A percentile compares a stretch with the other conserved stretches of the same genome.
phyloP scores from a whole-genome alignment of 2,329 filamentous ascomycete genomes.

The Coniosporium uncinatum region DNA sequence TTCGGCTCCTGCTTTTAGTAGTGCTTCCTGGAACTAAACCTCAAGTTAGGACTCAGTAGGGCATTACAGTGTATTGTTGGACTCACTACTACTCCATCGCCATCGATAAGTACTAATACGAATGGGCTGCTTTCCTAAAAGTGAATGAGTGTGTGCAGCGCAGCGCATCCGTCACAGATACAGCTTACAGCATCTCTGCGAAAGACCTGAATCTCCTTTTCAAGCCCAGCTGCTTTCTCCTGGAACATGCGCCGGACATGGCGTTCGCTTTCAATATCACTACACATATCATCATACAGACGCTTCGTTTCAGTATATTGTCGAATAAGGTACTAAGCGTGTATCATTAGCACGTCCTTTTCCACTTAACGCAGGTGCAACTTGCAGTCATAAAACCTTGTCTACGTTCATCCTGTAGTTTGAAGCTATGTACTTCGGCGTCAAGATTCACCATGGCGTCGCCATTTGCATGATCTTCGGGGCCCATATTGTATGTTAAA shows the following conservation, averaged over 20 bases:
- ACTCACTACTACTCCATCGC: constrained; percentile 39
- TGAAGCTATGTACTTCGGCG: constrained; percentile 1
- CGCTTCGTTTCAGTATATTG: constrained; percentile 17
- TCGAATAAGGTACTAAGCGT: constrained; percentile 20
- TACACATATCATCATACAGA: constrained; percentile 18
- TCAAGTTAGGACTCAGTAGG: constrained; percentile 2
- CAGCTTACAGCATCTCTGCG: constrained; percentile 18
- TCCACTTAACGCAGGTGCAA: not conserved
- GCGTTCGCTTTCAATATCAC: constrained; percentile 22
- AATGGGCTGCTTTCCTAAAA: constrained; percentile 30
- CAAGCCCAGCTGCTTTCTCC: constrained; percentile 13
- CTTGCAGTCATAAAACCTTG: not conserved
- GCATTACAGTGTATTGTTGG: not conserved
- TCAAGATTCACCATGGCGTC: constrained; percentile 1
- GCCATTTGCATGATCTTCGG: too few relatives aligned
- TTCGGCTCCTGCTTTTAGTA: constrained; percentile 31
- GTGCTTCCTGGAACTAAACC: constrained; percentile 34
- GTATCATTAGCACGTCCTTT: not conserved
- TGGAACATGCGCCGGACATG: constrained; percentile 23
- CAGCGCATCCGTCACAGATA: not conserved
- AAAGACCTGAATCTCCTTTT: constrained; percentile 13
- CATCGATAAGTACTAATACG: constrained; percentile 39
- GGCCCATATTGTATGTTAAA: too few relatives aligned
- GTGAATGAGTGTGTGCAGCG: not conserved
- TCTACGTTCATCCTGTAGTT: not conserved